These are phyloP conservation scores for Leccinum obscurum DNA, from an alignment of 768 basidiomycete species.

Conservation along the genomic window DNA sequence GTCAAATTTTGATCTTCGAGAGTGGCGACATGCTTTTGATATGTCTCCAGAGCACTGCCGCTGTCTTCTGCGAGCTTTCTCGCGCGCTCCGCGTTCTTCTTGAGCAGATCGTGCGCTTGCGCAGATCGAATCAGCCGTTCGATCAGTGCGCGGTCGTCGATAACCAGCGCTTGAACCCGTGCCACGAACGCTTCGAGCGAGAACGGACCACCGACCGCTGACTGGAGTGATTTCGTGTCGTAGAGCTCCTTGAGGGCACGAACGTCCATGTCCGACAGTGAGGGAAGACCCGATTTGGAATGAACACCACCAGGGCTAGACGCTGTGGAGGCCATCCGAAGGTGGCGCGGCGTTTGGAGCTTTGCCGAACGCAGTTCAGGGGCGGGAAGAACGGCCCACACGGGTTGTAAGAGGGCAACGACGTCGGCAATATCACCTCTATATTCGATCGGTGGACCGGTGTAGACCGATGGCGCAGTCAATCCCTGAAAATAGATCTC, in stretches of 20 bases:
- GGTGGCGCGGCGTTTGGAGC: conserved; percentile 47
- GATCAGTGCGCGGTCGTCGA: conserved; percentile 82
- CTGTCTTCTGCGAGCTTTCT: conserved; percentile 89
- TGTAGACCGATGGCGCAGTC: conserved; percentile 23
- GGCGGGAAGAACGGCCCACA: conserved; percentile 85
- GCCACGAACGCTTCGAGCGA: conserved; percentile 71
- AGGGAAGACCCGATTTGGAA: conserved; percentile 39
- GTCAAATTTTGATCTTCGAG: conserved; percentile 73
- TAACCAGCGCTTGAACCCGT: conserved; percentile 77
- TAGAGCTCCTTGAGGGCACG: conserved; percentile 84
- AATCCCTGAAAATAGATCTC: conserved; percentile 22
- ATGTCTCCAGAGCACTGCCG: conserved; percentile 76
- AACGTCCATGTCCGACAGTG: conserved; percentile 83
- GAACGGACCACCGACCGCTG: conserved; percentile 43
- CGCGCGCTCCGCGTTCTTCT: conserved; percentile 89
- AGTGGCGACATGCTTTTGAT: conserved; percentile 82
- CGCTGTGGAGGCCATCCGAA: conserved; percentile 48
- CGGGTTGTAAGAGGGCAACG: conserved; percentile 60
- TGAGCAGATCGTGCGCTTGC: conserved; percentile 86
- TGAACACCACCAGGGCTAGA: conserved; percentile 34
- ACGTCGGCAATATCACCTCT: conserved; percentile 51
- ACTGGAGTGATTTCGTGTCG: conserved; percentile 39
- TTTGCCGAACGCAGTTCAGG: conserved; percentile 77
- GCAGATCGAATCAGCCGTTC: conserved; percentile 83
- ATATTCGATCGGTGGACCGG: conserved; percentile 31